A percentile compares a stretch with the other conserved stretches of the same genome.
phyloP scores from a whole-genome alignment of 208 protist species.

The Leishmania turanica region DNA sequence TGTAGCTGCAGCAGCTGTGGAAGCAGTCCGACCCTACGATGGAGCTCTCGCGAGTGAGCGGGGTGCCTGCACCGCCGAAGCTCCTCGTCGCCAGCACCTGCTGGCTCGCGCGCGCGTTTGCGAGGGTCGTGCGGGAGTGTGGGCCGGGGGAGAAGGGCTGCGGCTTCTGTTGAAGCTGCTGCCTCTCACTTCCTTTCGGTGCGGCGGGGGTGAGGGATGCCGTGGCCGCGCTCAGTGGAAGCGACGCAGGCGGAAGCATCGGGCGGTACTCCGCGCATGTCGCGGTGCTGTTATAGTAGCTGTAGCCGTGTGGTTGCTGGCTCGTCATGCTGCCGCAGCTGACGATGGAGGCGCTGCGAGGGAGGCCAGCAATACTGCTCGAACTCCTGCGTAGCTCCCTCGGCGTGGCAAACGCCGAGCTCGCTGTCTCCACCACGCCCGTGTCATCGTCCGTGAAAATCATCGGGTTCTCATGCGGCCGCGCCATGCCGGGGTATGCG shows the following conservation, averaged over 20 bases:
- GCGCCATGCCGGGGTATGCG: not conserved
- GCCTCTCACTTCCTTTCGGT: not conserved
- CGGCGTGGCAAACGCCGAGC: conserved; percentile 26
- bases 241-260: conserved; percentile 2
- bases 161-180: not conserved
- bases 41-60: conserved; percentile 19
- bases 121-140: conserved; percentile 4
- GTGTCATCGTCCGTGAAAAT: conserved; percentile 29
- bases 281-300: conserved; percentile 30
- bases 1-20: conserved; percentile 24
- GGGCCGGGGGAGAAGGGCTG: not conserved
- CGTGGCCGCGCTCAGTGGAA: not conserved
- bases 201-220: not conserved
- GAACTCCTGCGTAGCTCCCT: conserved; percentile 12
- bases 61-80: not conserved
- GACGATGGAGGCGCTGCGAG: conserved; percentile 16
- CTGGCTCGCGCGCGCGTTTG: conserved; percentile 16
- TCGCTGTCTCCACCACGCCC: conserved; percentile 14
- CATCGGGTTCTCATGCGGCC: not conserved
- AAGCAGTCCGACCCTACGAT: conserved; percentile 22
- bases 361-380: conserved; percentile 8
- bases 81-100: conserved; percentile 8
- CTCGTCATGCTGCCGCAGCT: conserved; percentile 31
- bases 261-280: not conserved
- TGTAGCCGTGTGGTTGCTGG: conserved; percentile 26